Conservation (phyloP, 1,139 yeast species). For the Magnusiomyces sp. region DNA sequence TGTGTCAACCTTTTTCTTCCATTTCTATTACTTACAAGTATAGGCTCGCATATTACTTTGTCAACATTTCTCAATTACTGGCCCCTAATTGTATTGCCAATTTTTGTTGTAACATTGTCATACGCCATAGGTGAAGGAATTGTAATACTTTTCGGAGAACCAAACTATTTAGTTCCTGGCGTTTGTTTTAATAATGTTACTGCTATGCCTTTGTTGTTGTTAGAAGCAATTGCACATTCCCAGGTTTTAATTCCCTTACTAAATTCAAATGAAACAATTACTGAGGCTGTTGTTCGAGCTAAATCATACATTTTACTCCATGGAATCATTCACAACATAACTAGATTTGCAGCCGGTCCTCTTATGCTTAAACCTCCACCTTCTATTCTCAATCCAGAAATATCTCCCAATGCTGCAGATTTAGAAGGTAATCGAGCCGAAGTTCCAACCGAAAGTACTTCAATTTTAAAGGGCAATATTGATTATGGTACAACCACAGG, state of each 20-base stretch:
- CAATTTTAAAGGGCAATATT: background rate
- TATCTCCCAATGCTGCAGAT: background rate
- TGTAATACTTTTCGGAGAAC: slow-evolving; percentile 15
- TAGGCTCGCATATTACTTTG: slow-evolving; percentile 20
- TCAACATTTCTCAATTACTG: slow-evolving; percentile 16
- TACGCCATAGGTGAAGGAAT: slow-evolving; percentile 14
- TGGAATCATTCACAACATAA: slow-evolving; percentile 19
- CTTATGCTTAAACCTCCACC: slow-evolving; percentile 13
- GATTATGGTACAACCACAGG: too few species aligned
- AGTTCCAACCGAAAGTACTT: background rate
- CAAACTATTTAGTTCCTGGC: slow-evolving; percentile 19
- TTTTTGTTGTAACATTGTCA: slow-evolving; percentile 12
- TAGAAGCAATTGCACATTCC: slow-evolving; percentile 18
- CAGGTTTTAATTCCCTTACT: slow-evolving; percentile 16
- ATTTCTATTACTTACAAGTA: slow-evolving; percentile 18
- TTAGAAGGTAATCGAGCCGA: background rate
- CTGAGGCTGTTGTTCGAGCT: slow-evolving; percentile 17
- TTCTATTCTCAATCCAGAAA: slow-evolving; percentile 4
- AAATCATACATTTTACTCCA: slow-evolving; percentile 18
- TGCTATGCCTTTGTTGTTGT: slow-evolving; percentile 19
- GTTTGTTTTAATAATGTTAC: slow-evolving; percentile 21
- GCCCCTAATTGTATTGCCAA: slow-evolving; percentile 18
- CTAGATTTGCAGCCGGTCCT: slow-evolving; percentile 20
- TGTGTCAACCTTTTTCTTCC: slow-evolving; percentile 20
- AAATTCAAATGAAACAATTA: slow-evolving; percentile 15